These are phyloP conservation scores for Candida sonorensis DNA, from an alignment of 805 yeast species.

Conservation along the genomic window DNA sequence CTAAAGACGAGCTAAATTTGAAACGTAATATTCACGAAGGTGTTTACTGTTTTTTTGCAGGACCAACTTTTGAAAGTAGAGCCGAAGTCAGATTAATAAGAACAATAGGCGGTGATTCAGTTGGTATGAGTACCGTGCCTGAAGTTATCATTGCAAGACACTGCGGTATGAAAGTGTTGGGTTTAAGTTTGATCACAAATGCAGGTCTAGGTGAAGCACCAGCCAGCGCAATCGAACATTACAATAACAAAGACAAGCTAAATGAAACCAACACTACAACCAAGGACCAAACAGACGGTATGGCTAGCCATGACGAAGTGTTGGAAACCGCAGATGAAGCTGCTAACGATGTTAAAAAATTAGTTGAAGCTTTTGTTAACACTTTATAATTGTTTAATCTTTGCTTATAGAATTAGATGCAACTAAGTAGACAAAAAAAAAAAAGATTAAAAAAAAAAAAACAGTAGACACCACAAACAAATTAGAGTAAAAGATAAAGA, in stretches of 20 bases:
- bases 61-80: constrained; percentile 90
- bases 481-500: too few relatives aligned
- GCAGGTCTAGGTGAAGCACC: constrained; percentile 67
- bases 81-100: constrained; percentile 82
- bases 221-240: constrained; percentile 52
- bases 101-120: constrained; percentile 81
- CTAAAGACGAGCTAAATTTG: constrained; percentile 35
- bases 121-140: constrained; percentile 97
- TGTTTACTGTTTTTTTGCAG: constrained; percentile 75
- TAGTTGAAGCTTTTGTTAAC: constrained; percentile 55
- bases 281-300: constrained; percentile 48
- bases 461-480: too few relatives aligned
- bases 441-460: too few relatives aligned
- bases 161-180: constrained; percentile 73
- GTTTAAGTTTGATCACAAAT: constrained; percentile 82
- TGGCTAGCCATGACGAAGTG: constrained; percentile 91
- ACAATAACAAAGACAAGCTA: constrained; percentile 13
- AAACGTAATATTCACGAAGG: constrained; percentile 78
- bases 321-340: constrained; percentile 76
- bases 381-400: background rate
- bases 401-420: too few relatives aligned
- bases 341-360: constrained; percentile 67
- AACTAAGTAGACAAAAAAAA: too few relatives aligned
- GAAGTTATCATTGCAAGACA: constrained; percentile 93
- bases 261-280: too few relatives aligned